Conservation (phyloP, 257 asterid genomes). For the Solanum ossicruentum region DNA sequence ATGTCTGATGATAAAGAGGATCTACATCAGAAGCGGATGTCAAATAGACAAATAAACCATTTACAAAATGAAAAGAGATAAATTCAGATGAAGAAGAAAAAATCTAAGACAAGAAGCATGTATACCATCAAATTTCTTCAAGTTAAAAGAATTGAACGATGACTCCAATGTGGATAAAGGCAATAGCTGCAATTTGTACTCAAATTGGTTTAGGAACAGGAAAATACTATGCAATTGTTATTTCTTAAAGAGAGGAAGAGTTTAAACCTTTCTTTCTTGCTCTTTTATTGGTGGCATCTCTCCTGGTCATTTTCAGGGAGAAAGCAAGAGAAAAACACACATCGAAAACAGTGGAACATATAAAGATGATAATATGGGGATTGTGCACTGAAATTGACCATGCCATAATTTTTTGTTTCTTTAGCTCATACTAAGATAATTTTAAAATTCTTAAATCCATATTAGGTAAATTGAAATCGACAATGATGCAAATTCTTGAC, state of each 20-base stretch:
- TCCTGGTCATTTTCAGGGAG: conserved; percentile 20
- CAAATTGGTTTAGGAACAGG: conserved; percentile 5
- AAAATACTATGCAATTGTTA: neutral
- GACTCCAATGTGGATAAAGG: conserved; percentile 80
- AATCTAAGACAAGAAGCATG: neutral
- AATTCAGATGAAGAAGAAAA: neutral
- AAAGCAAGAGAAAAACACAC: neutral
- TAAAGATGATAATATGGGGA: neutral
- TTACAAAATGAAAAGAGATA: neutral
- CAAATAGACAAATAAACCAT: neutral
- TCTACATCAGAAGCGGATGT: conserved; percentile 76
- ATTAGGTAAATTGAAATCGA: neutral
- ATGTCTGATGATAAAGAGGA: conserved; percentile 88
- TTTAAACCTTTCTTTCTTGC: conserved; percentile 54
- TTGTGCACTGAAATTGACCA: neutral
- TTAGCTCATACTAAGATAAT: neutral
- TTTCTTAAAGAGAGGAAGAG: conserved; percentile 1
- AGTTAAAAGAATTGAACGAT: conserved; percentile 67
- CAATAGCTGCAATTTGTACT: conserved; percentile 49
- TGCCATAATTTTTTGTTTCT: neutral
- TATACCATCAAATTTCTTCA: conserved; percentile 86
- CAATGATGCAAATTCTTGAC: neutral
- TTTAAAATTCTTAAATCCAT: neutral
- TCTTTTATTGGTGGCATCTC: conserved; percentile 41
- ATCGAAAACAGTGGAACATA: neutral